Conservation (phyloP, 441 rosid species). For the Corymbia citriodora region DNA sequence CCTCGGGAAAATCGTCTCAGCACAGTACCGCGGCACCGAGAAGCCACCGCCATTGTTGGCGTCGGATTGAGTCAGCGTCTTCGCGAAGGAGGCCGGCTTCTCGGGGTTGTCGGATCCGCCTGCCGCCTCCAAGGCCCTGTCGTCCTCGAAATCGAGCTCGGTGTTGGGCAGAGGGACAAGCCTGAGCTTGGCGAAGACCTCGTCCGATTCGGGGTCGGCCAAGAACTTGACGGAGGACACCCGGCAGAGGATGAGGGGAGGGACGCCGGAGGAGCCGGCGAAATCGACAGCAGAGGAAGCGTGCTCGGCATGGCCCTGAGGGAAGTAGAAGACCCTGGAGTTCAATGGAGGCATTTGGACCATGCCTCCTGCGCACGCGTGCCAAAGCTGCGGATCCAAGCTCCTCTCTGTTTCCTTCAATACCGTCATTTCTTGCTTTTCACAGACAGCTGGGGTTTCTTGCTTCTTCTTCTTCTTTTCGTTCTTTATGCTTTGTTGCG, state of each 20-base stretch:
- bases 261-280: constrained; percentile 35
- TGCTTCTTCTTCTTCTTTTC: background rate
- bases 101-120: constrained; percentile 34
- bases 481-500: background rate
- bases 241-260: constrained; percentile 54
- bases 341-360: constrained; percentile 78
- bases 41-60: constrained; percentile 99
- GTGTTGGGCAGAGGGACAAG: constrained; percentile 45
- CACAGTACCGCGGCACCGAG: constrained; percentile 97
- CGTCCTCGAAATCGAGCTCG: constrained; percentile 30
- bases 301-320: constrained; percentile 97
- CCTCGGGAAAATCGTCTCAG: constrained; percentile 89
- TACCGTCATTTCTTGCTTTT: background rate
- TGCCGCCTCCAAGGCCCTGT: constrained; percentile 16
- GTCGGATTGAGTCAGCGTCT: constrained; percentile 91
- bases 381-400: constrained; percentile 96
- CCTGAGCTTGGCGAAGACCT: constrained; percentile 72
- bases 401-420: constrained; percentile 47
- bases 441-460: background rate
- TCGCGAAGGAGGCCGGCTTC: constrained; percentile 83
- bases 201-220: constrained; percentile 89
- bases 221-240: constrained; percentile 66
- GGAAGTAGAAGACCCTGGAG: constrained; percentile 80
- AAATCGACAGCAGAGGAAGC: constrained; percentile 62
- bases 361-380: constrained; percentile 98